Conservation (phyloP, 805 yeast genomes). For the Spathaspora gorwiae region DNA sequence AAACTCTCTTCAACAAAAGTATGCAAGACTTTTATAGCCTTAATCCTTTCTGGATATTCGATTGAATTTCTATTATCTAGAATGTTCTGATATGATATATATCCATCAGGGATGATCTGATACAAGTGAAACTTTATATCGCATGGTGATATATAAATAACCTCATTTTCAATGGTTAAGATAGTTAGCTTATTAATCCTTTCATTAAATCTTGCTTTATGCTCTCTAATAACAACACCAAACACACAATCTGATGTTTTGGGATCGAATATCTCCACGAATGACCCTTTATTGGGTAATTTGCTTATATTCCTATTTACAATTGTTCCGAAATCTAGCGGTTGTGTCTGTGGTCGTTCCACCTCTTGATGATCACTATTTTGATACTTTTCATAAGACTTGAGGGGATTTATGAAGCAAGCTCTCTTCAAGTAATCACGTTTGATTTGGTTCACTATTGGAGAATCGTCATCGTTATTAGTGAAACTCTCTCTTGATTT, state of each 20-base stretch:
- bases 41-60: conserved; percentile 12
- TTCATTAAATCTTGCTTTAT: conserved; percentile 29
- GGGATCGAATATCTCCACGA: conserved; percentile 31
- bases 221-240: conserved; percentile 35
- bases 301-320: conserved; percentile 9
- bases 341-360: not conserved
- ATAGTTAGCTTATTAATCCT: conserved; percentile 27
- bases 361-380: too few species aligned
- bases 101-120: conserved; percentile 18
- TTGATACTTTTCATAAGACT: not conserved
- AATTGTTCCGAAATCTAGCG: conserved; percentile 6
- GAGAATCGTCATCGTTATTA: not conserved
- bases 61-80: conserved; percentile 21
- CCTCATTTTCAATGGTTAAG: conserved; percentile 28
- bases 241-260: conserved; percentile 12
- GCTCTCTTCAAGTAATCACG: not conserved
- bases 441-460: not conserved
- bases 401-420: not conserved
- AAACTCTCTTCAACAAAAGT: conserved; percentile 20
- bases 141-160: conserved; percentile 21
- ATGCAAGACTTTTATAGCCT: conserved; percentile 19
- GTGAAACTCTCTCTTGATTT: not conserved
- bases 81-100: conserved; percentile 13
- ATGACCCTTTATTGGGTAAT: conserved; percentile 30
- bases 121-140: conserved; percentile 28